Evolutionary conservation across 2,329 filamentous ascomycete genomes (phyloP).

Genomic region (Arthroderma sp.): DNA sequence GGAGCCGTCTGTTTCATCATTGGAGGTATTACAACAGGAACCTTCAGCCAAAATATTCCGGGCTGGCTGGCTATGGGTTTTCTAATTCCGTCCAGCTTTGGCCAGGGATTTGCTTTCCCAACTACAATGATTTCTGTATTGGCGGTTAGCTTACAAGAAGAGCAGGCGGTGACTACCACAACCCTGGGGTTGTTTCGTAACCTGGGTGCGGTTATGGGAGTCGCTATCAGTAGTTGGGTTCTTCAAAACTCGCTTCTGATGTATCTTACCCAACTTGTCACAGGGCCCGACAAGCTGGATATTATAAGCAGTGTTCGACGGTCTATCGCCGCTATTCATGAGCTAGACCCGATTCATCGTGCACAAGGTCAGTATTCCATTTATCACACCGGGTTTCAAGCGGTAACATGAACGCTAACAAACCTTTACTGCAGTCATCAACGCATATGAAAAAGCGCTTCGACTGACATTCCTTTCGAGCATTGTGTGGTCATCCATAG

Average conservation of each 20-base stretch:
- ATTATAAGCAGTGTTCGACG: conserved; percentile 38
- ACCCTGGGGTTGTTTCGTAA: conserved; percentile 60
- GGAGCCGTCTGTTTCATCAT: conserved; percentile 38
- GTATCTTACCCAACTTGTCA: conserved; percentile 47
- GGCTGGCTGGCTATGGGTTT: conserved; percentile 42
- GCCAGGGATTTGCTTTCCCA: conserved; percentile 53
- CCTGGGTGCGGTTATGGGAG: conserved; percentile 59
- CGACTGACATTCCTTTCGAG: conserved; percentile 27
- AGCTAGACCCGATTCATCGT: conserved; percentile 33
- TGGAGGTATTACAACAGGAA: conserved; percentile 39
- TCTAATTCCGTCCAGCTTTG: conserved; percentile 44
- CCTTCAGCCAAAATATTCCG: conserved; percentile 41
- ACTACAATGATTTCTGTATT: conserved; percentile 52
- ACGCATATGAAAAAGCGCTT: conserved; percentile 24
- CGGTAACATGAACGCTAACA: conserved; percentile 9
- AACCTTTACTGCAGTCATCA: conserved; percentile 17
- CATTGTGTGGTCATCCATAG: conserved; percentile 22
- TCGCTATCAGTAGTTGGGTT: conserved; percentile 56
- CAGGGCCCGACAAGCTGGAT: conserved; percentile 43
- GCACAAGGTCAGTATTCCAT: conserved; percentile 29
- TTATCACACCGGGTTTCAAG: background rate
- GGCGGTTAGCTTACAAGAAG: conserved; percentile 43
- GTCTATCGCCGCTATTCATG: conserved; percentile 37
- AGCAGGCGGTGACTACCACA: conserved; percentile 56
- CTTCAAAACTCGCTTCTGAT: conserved; percentile 56